These are phyloP conservation scores for Candida pseudocylindracea DNA, from an alignment of 1,139 yeast genomes.

Conservation along the genomic window DNA sequence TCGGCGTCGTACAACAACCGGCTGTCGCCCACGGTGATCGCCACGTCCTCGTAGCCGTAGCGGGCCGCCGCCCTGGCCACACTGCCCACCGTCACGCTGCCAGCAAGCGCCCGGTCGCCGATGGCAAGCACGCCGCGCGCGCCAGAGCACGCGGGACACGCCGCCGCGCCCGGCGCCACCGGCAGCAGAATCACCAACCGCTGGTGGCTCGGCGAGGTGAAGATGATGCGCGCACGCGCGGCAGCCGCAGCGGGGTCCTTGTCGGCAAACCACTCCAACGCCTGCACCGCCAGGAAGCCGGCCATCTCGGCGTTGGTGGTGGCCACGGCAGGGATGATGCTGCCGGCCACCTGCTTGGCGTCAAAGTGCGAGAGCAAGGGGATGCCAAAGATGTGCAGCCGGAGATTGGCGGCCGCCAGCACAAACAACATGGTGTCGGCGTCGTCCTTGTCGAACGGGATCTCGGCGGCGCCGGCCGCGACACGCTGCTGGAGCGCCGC, in stretches of 20 bases:
- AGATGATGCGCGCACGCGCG: constrained; percentile 24
- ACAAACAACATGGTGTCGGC: constrained; percentile 79
- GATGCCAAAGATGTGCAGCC: constrained; percentile 55
- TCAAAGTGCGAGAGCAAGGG: constrained; percentile 64
- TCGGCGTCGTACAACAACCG: constrained; percentile 66
- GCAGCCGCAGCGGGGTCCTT: not conserved
- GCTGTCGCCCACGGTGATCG: constrained; percentile 36
- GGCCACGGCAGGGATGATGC: constrained; percentile 95
- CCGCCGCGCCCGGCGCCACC: constrained; percentile 11
- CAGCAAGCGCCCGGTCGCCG: not conserved
- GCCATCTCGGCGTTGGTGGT: constrained; percentile 93
- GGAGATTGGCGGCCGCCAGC: constrained; percentile 65
- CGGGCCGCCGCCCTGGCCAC: constrained; percentile 20
- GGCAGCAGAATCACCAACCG: constrained; percentile 32
- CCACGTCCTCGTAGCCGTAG: constrained; percentile 45
- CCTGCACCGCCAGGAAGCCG: constrained; percentile 63
- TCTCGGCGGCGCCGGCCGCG: constrained; percentile 16
- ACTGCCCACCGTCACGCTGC: too few relatives aligned
- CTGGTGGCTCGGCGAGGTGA: constrained; percentile 47
- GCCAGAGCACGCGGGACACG: constrained; percentile 1
- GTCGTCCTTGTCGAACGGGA: constrained; percentile 86
- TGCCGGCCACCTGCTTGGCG: constrained; percentile 87
- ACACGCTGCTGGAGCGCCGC: constrained; percentile 27
- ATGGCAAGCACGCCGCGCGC: constrained; percentile 5
- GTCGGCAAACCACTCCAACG: constrained; percentile 19